Conservation (phyloP, 805 yeast genomes). For the Myxozyma geophila region DNA sequence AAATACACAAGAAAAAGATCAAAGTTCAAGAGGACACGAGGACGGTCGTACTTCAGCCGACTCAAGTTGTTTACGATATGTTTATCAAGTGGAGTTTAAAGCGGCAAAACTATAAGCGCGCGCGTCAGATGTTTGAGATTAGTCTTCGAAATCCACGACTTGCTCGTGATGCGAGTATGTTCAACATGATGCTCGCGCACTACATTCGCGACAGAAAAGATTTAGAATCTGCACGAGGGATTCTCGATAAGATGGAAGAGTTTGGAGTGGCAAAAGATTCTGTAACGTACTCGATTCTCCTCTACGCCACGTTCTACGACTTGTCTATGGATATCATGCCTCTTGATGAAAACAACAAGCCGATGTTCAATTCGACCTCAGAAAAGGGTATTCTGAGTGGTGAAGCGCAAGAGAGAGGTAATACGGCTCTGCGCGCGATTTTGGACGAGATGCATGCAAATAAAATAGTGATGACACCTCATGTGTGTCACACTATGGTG, state of each 20-base stretch:
- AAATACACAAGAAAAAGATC: background rate
- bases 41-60: background rate
- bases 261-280: conserved; percentile 17
- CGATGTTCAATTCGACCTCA: background rate
- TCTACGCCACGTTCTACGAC: conserved; percentile 25
- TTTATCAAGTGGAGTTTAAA: conserved; percentile 9
- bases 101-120: background rate
- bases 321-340: conserved; percentile 12
- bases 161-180: conserved; percentile 1
- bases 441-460: conserved; percentile 25
- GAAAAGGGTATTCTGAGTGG: background rate
- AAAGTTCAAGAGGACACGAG: background rate
- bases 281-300: conserved; percentile 19
- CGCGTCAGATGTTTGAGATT: background rate
- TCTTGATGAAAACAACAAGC: background rate
- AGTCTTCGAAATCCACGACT: background rate
- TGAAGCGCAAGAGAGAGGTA: background rate
- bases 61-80: conserved; percentile 6
- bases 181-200: conserved; percentile 20
- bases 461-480: conserved; percentile 6
- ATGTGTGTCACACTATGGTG: conserved; percentile 24
- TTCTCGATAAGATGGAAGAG: conserved; percentile 11
- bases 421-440: conserved; percentile 8
- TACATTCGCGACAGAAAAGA: conserved; percentile 15
- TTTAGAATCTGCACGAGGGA: conserved; percentile 6